Evolutionary conservation across 1,139 yeast species (phyloP).

Genomic region (Hyphopichia fennica): DNA sequence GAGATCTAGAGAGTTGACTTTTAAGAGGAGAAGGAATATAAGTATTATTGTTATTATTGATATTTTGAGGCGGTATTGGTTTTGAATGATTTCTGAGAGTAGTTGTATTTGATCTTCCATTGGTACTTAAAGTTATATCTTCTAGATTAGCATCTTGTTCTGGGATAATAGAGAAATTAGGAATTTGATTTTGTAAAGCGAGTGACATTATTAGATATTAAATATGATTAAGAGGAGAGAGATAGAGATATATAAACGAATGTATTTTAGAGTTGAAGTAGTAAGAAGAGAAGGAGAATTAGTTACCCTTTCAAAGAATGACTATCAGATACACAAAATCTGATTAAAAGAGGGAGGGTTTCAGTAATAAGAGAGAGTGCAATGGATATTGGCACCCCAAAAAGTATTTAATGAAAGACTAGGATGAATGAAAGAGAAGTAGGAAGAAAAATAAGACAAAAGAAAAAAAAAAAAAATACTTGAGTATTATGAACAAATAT

Average conservation of each 20-base stretch:
- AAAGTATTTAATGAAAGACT: neutral
- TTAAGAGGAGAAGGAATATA: constrained; percentile 19
- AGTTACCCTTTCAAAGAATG: neutral
- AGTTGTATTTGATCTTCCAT: neutral
- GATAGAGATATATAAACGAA: neutral
- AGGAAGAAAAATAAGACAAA: neutral
- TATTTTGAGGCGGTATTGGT: constrained; percentile 1
- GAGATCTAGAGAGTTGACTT: constrained; percentile 18
- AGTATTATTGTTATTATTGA: neutral
- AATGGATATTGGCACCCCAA: too few relatives aligned
- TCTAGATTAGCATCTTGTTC: constrained; percentile 6
- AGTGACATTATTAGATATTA: constrained; percentile 5
- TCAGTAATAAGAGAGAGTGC: too few relatives aligned
- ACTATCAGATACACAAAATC: neutral
- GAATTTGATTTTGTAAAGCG: constrained; percentile 3
- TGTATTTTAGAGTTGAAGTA: too few relatives aligned
- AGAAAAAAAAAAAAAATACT: neutral
- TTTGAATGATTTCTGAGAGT: neutral
- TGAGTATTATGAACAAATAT: neutral
- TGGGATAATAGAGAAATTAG: neutral
- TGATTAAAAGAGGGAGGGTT: neutral
- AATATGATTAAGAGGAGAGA: neutral
- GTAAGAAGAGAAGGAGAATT: neutral
- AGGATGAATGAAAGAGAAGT: neutral
- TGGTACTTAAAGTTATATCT: constrained; percentile 6